Percentiles rank a stretch among this genome's conserved stretches.
These are phyloP conservation scores for Ilyonectria sp. DNA, from an alignment of 2,329 filamentous ascomycete species.

Conservation along the genomic window DNA sequence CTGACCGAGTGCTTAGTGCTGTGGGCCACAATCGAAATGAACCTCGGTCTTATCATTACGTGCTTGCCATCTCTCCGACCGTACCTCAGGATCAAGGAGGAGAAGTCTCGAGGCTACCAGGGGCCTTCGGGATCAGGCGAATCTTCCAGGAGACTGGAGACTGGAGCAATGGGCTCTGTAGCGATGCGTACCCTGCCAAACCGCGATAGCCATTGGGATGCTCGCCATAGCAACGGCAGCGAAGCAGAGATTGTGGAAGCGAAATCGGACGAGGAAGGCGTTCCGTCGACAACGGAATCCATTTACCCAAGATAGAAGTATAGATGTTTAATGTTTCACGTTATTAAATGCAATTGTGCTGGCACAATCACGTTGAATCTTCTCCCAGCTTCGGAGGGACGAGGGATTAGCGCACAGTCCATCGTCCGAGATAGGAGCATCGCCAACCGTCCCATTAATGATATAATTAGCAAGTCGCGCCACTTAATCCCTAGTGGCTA, in stretches of 20 bases:
- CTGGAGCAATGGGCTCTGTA: neutral
- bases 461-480: too few relatives aligned
- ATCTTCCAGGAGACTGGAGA: neutral
- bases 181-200: neutral
- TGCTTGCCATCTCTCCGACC: conserved; percentile 5
- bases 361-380: too few relatives aligned
- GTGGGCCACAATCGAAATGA: neutral
- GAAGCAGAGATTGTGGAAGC: neutral
- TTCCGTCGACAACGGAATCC: neutral
- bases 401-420: too few relatives aligned
- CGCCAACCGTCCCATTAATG: too few relatives aligned
- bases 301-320: neutral
- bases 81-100: neutral
- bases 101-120: neutral
- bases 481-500: too few relatives aligned
- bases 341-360: too few relatives aligned
- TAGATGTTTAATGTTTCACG: too few relatives aligned
- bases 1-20: neutral
- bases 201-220: neutral
- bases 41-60: neutral
- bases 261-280: neutral
- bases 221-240: neutral
- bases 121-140: neutral
- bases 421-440: too few relatives aligned
- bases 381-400: too few relatives aligned